These are phyloP conservation scores for Scheffersomyces illinoinensis DNA, from an alignment of 1,139 yeast species.

Conservation along the genomic window DNA sequence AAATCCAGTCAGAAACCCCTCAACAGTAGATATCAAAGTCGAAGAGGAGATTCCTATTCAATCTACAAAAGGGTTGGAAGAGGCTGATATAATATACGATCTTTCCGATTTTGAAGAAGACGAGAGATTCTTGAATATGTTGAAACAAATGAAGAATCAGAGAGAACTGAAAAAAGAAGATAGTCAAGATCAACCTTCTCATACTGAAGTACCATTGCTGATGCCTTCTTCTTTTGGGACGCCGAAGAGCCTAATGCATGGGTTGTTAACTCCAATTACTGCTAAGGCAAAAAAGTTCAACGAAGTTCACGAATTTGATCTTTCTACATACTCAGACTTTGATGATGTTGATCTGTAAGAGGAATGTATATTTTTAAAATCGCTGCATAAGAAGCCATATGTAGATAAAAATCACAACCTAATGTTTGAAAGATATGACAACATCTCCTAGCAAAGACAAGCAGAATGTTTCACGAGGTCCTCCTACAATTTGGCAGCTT, in stretches of 20 bases:
- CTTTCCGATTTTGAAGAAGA: slow-evolving; percentile 33
- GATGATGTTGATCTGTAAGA: slow-evolving; percentile 14
- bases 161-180: not conserved
- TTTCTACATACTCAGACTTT: slow-evolving; percentile 17
- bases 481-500: slow-evolving; percentile 1
- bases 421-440: not conserved
- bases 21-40: not conserved
- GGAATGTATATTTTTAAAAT: not conserved
- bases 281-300: slow-evolving; percentile 3
- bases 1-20: not conserved
- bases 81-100: slow-evolving; percentile 19
- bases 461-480: not conserved
- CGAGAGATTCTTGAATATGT: slow-evolving; percentile 16
- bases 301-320: slow-evolving; percentile 14
- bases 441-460: not conserved
- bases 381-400: not conserved
- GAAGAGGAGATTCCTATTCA: not conserved
- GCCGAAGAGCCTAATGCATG: not conserved
- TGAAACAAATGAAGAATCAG: slow-evolving; percentile 3
- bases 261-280: slow-evolving; percentile 1
- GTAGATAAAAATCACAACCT: not conserved
- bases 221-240: not conserved
- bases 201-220: not conserved
- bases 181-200: not conserved
- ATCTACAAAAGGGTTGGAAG: slow-evolving; percentile 4